phyloP scores from a whole-genome alignment of 2,329 filamentous ascomycete genomes.

The Dendrostoma leiphaemia region DNA sequence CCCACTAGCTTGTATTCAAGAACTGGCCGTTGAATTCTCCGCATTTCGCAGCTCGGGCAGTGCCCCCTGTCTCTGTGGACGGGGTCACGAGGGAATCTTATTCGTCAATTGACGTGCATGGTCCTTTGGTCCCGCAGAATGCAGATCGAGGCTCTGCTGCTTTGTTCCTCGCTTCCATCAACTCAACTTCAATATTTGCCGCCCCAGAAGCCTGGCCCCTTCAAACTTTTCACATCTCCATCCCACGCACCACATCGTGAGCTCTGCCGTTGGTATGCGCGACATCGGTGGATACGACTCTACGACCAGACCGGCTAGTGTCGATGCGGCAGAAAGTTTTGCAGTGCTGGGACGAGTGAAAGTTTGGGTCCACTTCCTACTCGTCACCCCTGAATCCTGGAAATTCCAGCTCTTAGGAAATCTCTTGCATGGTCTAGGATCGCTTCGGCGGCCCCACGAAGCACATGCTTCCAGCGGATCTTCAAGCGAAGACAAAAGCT shows the following conservation, averaged over 20 bases:
- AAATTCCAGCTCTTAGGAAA: not conserved
- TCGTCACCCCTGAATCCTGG: constrained; percentile 1
- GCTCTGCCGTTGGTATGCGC: not conserved
- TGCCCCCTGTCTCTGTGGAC: not conserved
- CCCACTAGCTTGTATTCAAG: not conserved
- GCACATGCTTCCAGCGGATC: not conserved
- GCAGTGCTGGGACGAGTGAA: not conserved
- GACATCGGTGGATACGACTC: not conserved
- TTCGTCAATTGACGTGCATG: not conserved
- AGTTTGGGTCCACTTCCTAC: not conserved
- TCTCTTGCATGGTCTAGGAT: not conserved
- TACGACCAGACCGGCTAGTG: not conserved
- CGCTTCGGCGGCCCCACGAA: not conserved
- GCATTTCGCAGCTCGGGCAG: not conserved
- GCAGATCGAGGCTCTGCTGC: constrained; percentile 2
- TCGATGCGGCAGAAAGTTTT: not conserved
- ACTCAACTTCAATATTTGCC: not conserved
- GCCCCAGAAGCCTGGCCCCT: not conserved
- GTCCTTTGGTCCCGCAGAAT: not conserved
- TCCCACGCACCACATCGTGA: not conserved
- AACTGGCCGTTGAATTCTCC: not conserved
- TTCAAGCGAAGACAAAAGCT: too few relatives aligned
- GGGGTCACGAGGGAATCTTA: not conserved
- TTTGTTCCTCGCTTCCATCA: not conserved
- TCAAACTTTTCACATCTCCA: not conserved